Base-by-base conservation (phyloP, 208 protist genomes). In the Trypanosomatidae sp. region DNA sequence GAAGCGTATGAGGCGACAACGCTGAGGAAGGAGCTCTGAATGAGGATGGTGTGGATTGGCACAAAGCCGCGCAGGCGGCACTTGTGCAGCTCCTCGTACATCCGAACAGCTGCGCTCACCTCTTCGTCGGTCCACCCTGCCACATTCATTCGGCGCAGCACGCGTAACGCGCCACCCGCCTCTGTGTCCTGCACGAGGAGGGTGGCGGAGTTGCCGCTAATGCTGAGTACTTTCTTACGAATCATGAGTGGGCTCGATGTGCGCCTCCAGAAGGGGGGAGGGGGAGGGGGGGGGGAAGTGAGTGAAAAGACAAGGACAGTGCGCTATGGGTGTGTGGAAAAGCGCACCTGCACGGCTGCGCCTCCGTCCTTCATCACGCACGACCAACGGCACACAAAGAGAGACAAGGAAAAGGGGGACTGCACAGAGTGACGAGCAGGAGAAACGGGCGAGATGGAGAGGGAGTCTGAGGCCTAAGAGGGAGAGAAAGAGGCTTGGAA, bases 141-240 rank as follows among this genome's bases (percentile, higher is more conserved):
- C 8, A 93, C 78, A 71, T 86, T 92, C 19, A 96, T 72, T 13
- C 89, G 87, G 30, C 85, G 88, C 58, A 96, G 74, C 50, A 96
- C 90, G 25, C 86, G 81, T 13, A 94, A 72, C 13, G 60, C 76
- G 22, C 83, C 84, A 56, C 84, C 78, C 36, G 79, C 77, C 47
- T 87, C 86, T 0, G 82, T 90, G 64, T 94, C 91, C 66, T 94
- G 78, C 62, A 96, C 89, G 12, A 96, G 89, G 22, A 96, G 74
- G 0, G 91, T 96, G 25, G 91, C 81, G n/a, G 87, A 91, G 69
- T 79, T 80, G 44, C 71, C 75, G 55, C 89, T 81, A 39, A 93
- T 82, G 36, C 89, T 85, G 22, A 96, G 81, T 25, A 96, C 89
- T 66, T 92, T 94, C 67, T 93, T 93, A 13, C 89, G 85, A 71